Conservation (phyloP, 805 yeast species). For the Lipomyces chichibuensis region DNA sequence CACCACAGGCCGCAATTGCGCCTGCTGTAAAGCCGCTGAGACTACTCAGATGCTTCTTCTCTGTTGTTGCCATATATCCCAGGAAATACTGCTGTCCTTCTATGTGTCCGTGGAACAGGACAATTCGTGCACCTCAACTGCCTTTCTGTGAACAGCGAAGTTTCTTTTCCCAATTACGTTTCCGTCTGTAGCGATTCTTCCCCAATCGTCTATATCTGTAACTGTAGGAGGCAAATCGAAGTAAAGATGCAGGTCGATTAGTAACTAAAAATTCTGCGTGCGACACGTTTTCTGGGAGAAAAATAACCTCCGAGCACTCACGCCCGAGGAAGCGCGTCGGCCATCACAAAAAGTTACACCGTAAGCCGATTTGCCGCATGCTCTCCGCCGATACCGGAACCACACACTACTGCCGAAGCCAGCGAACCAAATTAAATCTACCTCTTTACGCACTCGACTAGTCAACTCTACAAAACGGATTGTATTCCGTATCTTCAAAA, state of each 20-base stretch:
- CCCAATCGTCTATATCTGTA: not conserved
- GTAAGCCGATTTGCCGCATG: no score
- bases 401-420: no score
- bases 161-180: not conserved
- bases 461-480: no score
- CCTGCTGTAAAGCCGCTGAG: slow-evolving; percentile 77
- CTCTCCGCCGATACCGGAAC: no score
- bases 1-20: slow-evolving; percentile 94
- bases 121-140: not conserved
- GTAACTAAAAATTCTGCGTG: not conserved
- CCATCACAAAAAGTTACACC: no score
- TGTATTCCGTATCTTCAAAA: no score
- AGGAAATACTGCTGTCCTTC: not conserved
- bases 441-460: no score
- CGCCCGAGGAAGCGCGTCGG: no score
- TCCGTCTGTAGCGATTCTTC: not conserved
- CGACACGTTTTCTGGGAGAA: no score
- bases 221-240: not conserved
- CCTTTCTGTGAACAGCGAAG: not conserved
- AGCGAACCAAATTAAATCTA: no score
- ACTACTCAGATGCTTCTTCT: slow-evolving; percentile 29
- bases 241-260: not conserved
- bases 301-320: no score
- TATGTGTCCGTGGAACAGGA: not conserved
- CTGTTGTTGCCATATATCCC: not conserved